These are phyloP conservation scores for Angomonas ambiguus DNA, from an alignment of 208 protist genomes.

Conservation along the genomic window DNA sequence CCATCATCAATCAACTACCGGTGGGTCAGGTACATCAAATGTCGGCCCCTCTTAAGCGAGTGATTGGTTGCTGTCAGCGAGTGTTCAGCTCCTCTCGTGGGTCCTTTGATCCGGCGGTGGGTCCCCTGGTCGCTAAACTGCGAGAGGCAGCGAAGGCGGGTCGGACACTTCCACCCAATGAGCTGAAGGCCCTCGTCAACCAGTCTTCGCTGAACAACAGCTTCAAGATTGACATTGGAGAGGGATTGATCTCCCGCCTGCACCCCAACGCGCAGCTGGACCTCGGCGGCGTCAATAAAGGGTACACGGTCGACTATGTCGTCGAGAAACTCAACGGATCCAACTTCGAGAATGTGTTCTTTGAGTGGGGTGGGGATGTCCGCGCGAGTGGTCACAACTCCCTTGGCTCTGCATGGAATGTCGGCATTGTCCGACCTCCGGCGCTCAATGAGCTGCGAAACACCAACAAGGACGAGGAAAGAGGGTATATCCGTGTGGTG, in stretches of 20 bases:
- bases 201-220: conserved; percentile 36
- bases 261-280: conserved; percentile 47
- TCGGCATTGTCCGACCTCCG: conserved; percentile 52
- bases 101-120: conserved; percentile 44
- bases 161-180: not conserved
- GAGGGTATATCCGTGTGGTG: conserved; percentile 30
- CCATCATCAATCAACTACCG: conserved; percentile 35
- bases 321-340: conserved; percentile 36
- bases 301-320: conserved; percentile 56
- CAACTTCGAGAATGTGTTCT: conserved; percentile 40
- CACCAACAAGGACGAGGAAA: conserved; percentile 16
- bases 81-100: conserved; percentile 46
- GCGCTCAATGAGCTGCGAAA: conserved; percentile 31
- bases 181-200: conserved; percentile 21
- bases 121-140: conserved; percentile 26
- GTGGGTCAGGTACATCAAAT: conserved; percentile 50
- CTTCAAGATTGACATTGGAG: conserved; percentile 42
- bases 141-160: conserved; percentile 17
- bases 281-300: conserved; percentile 58
- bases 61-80: conserved; percentile 36
- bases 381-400: conserved; percentile 41
- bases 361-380: conserved; percentile 64
- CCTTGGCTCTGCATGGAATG: conserved; percentile 26
- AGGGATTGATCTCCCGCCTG: conserved; percentile 36
- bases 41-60: conserved; percentile 43